Conservation (phyloP, 2,329 filamentous ascomycete genomes). For the Emmonsia crescens region DNA sequence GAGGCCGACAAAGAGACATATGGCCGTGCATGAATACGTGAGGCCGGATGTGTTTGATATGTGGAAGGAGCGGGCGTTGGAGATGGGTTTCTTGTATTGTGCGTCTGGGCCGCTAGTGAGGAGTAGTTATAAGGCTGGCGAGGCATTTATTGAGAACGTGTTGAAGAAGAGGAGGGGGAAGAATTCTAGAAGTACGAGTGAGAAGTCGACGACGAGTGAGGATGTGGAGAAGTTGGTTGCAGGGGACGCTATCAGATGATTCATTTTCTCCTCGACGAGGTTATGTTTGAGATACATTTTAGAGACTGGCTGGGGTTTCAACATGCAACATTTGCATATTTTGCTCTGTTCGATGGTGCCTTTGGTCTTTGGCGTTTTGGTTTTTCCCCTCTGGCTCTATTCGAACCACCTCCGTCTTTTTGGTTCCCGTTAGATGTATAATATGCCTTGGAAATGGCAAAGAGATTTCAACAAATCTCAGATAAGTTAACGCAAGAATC, state of each 20-base stretch:
- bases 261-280: neutral
- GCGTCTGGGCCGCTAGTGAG: slow-evolving; percentile 86
- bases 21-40: slow-evolving; percentile 92
- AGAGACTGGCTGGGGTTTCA: neutral
- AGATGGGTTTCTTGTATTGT: slow-evolving; percentile 95
- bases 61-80: slow-evolving; percentile 80
- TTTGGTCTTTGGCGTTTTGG: neutral
- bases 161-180: slow-evolving; percentile 59
- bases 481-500: neutral
- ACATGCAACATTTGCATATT: neutral
- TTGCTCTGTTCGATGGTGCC: neutral
- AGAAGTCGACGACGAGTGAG: slow-evolving; percentile 14
- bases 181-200: slow-evolving; percentile 19
- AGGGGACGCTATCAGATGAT: slow-evolving; percentile 22
- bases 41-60: slow-evolving; percentile 83
- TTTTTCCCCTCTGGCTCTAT: neutral
- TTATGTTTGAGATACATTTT: neutral
- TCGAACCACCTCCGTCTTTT: neutral
- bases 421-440: neutral
- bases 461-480: slow-evolving; percentile 4
- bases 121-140: slow-evolving; percentile 94
- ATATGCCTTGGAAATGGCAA: neutral
- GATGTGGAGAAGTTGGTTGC: slow-evolving; percentile 12
- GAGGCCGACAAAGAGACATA: slow-evolving; percentile 94
- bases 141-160: slow-evolving; percentile 98